A percentile compares a stretch with the other conserved stretches of the same genome.
Conservation (phyloP, 352 stramenopile genomes). For the Phytopythium chamaehyphon region DNA sequence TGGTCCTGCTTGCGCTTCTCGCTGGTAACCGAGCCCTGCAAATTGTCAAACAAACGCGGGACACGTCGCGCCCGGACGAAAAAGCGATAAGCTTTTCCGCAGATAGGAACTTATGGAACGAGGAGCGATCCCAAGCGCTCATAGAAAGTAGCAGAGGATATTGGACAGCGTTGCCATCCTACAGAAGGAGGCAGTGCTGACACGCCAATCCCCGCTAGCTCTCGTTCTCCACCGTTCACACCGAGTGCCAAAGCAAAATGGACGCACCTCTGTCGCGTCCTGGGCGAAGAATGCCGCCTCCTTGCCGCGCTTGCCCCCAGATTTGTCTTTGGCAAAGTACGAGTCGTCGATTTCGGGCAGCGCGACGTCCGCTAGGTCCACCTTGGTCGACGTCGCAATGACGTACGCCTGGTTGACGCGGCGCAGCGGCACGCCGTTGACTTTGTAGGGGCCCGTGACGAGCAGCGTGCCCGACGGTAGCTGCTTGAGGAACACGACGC, state of each 20-base stretch:
- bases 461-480: constrained; percentile 94
- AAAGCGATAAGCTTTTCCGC: constrained; percentile 4
- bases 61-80: constrained; percentile 12
- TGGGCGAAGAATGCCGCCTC: constrained; percentile 90
- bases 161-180: too few relatives aligned
- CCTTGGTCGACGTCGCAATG: constrained; percentile 97
- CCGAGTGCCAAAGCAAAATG: too few relatives aligned
- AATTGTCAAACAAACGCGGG: constrained; percentile 1
- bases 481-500: constrained; percentile 98
- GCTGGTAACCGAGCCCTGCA: constrained; percentile 66
- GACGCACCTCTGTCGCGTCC: constrained; percentile 26
- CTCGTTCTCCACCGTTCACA: too few relatives aligned
- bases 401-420: constrained; percentile 98
- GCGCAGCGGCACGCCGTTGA: constrained; percentile 97
- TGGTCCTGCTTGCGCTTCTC: constrained; percentile 96
- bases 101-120: constrained; percentile 32
- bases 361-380: constrained; percentile 92
- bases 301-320: constrained; percentile 59
- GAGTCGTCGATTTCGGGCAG: constrained; percentile 90
- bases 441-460: constrained; percentile 95
- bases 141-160: constrained; percentile 1
- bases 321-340: constrained; percentile 92
- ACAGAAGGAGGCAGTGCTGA: too few relatives aligned
- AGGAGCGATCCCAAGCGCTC: constrained; percentile 68
- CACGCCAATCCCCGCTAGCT: too few relatives aligned